Evolutionary conservation across 345 rosid species (phyloP).

Genomic region (Ceriops decandra): DNA sequence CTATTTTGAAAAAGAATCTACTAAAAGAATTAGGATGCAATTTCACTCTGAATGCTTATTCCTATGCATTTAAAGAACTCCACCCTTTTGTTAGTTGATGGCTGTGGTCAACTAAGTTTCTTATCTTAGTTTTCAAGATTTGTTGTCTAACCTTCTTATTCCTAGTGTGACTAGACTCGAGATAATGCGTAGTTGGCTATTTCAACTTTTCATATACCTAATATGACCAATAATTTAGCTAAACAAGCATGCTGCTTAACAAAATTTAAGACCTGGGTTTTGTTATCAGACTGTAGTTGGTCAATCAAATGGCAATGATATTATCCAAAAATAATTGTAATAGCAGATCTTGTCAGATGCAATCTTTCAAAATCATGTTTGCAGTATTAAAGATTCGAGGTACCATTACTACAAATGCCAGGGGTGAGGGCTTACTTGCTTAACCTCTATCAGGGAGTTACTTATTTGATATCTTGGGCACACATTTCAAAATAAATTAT

Average conservation of each 20-base stretch:
- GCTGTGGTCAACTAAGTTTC: constrained; percentile 38
- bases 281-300: constrained; percentile 7
- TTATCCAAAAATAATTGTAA: constrained; percentile 25
- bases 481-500: constrained; percentile 58
- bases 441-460: constrained; percentile 48
- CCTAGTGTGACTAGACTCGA: constrained; percentile 20
- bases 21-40: constrained; percentile 41
- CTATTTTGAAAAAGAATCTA: constrained; percentile 37
- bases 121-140: constrained; percentile 29
- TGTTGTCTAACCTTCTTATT: constrained; percentile 21
- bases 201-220: constrained; percentile 22
- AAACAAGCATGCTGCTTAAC: constrained; percentile 41
- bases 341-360: constrained; percentile 35
- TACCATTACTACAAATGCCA: constrained; percentile 3
- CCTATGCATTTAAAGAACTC: constrained; percentile 25
- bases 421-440: constrained; percentile 29
- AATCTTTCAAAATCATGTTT: constrained; percentile 19
- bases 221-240: constrained; percentile 17
- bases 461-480: constrained; percentile 76
- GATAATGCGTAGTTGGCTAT: constrained; percentile 21
- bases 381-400: constrained; percentile 7
- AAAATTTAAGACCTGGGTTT: constrained; percentile 22
- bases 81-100: constrained; percentile 23
- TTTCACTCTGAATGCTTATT: constrained; percentile 38
- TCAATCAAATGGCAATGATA: constrained; percentile 5